Evolutionary conservation across 441 rosid species (phyloP).

Genomic region (Aleurites moluccanus): DNA sequence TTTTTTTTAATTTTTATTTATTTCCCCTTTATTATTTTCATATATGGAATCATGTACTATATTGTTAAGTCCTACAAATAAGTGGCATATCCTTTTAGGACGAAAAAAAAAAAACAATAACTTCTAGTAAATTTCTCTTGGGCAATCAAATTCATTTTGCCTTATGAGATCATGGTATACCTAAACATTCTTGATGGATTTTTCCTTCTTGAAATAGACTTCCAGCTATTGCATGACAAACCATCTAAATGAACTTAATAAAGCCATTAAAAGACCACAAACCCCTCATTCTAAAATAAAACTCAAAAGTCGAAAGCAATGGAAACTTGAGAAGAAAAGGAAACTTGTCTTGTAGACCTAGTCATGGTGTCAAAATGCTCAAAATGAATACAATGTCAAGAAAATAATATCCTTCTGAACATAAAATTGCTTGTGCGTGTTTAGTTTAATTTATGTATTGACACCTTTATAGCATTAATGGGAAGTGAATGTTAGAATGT

Average conservation of each 20-base stretch:
- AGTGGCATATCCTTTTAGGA: not conserved
- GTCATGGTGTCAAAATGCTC: not conserved
- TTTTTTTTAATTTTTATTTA: not conserved
- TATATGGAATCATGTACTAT: not conserved
- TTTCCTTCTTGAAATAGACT: not conserved
- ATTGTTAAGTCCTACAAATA: not conserved
- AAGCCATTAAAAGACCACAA: not conserved
- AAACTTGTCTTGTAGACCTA: not conserved
- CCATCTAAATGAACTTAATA: not conserved
- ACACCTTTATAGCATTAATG: not conserved
- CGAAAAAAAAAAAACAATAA: not conserved
- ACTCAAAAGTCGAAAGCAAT: not conserved
- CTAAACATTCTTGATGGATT: not conserved
- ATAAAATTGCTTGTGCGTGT: not conserved
- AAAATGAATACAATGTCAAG: not conserved
- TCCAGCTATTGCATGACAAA: not conserved
- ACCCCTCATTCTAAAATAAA: not conserved
- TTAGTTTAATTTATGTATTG: not conserved
- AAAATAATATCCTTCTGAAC: not conserved
- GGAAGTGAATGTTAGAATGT: no score
- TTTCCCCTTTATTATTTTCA: not conserved
- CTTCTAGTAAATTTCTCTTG: not conserved
- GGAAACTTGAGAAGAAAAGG: not conserved
- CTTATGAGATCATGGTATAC: not conserved
- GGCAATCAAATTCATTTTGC: not conserved